Percentiles rank a stretch among this genome's conserved stretches.
These are phyloP conservation scores for Globisporangium uncinulatum DNA, from an alignment of 352 stramenopile species.

Conservation along the genomic window DNA sequence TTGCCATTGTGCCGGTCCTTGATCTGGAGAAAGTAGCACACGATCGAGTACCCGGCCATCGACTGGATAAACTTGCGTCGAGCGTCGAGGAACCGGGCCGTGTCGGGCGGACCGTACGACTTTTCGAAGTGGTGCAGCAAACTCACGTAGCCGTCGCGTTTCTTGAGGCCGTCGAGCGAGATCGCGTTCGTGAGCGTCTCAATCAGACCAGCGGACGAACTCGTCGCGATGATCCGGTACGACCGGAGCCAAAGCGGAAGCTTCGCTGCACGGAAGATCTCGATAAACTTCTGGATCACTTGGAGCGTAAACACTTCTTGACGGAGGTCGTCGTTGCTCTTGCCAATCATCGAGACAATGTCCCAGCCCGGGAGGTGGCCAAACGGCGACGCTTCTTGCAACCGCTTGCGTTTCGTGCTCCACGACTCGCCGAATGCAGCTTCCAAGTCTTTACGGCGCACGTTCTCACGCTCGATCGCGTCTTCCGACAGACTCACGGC, in stretches of 20 bases:
- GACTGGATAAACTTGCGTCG: constrained; percentile 96
- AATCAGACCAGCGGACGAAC: constrained; percentile 94
- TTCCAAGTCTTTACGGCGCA: constrained; percentile 71
- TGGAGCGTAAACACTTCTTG: constrained; percentile 99
- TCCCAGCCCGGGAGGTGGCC: constrained; percentile 90
- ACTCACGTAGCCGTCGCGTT: constrained; percentile 92
- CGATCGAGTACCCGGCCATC: constrained; percentile 97
- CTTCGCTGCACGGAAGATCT: constrained; percentile 94
- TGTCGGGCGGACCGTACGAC: constrained; percentile 89
- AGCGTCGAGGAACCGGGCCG: constrained; percentile 86
- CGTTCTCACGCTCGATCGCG: constrained; percentile 77
- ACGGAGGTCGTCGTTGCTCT: constrained; percentile 98
- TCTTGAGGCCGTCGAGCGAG: constrained; percentile 97
- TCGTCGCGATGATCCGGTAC: constrained; percentile 97
- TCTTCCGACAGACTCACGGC: constrained; percentile 59
- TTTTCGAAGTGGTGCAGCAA: constrained; percentile 95
- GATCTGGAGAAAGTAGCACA: constrained; percentile 98
- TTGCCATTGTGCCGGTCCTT: constrained; percentile 99
- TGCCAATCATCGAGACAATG: constrained; percentile 96
- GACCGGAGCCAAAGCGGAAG: constrained; percentile 94
- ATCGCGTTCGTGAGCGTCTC: constrained; percentile 97
- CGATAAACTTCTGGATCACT: constrained; percentile 96
- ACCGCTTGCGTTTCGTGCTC: constrained; percentile 90
- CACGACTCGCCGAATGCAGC: constrained; percentile 95
- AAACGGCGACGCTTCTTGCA: constrained; percentile 85